phyloP scores from a whole-genome alignment of 179 eudicot genomes.

The Gypsophila paniculata region DNA sequence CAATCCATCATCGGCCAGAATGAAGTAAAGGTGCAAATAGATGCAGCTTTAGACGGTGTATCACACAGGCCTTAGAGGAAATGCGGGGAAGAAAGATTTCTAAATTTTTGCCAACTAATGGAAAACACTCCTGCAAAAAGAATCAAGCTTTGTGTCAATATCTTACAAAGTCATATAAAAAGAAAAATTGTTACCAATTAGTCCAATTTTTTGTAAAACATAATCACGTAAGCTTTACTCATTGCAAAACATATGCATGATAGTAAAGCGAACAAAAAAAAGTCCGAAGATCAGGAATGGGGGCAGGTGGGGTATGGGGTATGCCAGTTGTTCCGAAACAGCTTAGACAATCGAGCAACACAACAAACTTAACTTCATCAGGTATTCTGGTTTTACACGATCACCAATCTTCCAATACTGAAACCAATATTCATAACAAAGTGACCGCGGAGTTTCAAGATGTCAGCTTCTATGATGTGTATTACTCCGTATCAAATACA shows the following conservation, averaged over 20 bases:
- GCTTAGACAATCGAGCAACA: not conserved
- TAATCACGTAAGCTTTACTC: not conserved
- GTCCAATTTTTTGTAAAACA: not conserved
- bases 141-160: too few relatives aligned
- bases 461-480: not conserved
- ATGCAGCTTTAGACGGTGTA: slow-evolving; percentile 23
- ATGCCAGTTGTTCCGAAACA: not conserved
- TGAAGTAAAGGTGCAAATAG: slow-evolving; percentile 27
- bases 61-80: slow-evolving; percentile 11
- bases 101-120: slow-evolving; percentile 7
- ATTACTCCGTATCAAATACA: not conserved
- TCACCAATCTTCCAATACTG: not conserved
- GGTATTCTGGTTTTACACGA: not conserved
- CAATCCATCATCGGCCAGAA: slow-evolving; percentile 19
- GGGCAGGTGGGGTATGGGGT: not conserved
- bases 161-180: too few relatives aligned
- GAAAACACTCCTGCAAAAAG: not conserved
- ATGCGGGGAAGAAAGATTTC: slow-evolving; percentile 16
- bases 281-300: not conserved
- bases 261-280: not conserved
- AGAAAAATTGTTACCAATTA: too few relatives aligned
- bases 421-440: not conserved
- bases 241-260: not conserved
- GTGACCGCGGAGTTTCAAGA: not conserved
- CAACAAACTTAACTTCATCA: not conserved